Evolutionary conservation across 2,329 filamentous ascomycete genomes (phyloP), one percentile per base, ranked within the genome.

Genomic region (Aphanoascus verrucosus): DNA sequence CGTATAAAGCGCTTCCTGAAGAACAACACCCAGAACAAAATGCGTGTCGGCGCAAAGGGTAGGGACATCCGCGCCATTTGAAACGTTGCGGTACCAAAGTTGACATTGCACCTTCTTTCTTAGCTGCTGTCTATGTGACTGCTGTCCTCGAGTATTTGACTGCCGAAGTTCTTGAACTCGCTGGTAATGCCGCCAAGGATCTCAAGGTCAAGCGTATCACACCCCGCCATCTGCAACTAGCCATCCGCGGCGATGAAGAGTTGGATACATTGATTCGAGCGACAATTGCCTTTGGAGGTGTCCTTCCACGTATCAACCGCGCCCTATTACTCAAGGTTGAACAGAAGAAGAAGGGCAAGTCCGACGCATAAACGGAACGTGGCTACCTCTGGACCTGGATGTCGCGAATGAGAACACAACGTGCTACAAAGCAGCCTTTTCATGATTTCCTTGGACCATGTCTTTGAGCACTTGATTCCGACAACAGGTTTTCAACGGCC

Each of bases 1-100:
- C 93, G 93, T 85, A 93, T 98, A 74, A 98, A 98, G 86, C 90
- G 93, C 77, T 97, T 97, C 78, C 80, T 98, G 70, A 96, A 97
- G 82, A 89, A 88, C 73, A 96, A 96, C 77, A 97, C 93, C 48
- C 93, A 97, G 71, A 94, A 96, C 77, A 97, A 97, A 80, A 97
- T 96, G 88, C 91, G 93, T 74, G 94, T 98, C 62, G 93, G 93
- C 65, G 93, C 91, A 67, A 97, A 97, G 79, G 75, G 75, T 77
- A 70, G 49, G 65, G 48, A 32, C 40, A 15, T 19, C 37, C 35
- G 19, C 5, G 38, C 23, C n/a, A 28, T 12, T 47, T 51, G 17
- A 49, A 49, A 15, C 43, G 17, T 52, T 57, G 40, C 59, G 55
- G 55, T 34, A 40, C 15, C 14, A 17, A 35, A 40, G 17, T 45